Percentiles rank a stretch among this genome's conserved stretches.
Conservation (phyloP, 139 green algal genomes). For the Coccomyxa sp. region DNA sequence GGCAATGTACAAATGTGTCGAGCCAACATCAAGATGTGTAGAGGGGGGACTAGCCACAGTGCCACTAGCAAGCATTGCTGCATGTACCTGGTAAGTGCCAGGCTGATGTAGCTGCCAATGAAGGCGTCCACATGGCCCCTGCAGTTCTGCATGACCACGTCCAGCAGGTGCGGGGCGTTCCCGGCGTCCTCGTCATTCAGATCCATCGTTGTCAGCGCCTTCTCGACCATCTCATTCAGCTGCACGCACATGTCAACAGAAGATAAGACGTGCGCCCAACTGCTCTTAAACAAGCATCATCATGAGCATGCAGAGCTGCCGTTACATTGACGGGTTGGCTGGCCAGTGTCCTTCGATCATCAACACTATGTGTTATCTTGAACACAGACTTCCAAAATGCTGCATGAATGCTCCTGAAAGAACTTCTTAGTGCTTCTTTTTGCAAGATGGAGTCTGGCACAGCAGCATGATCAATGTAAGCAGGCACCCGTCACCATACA, state of each 20-base stretch:
- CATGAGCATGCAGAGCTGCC: not conserved
- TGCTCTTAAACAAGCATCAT: not conserved
- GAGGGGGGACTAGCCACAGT: too few relatives aligned
- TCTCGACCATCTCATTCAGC: constrained; percentile 37
- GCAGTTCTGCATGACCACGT: constrained; percentile 79
- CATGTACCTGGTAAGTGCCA: constrained; percentile 45
- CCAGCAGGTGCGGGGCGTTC: constrained; percentile 76
- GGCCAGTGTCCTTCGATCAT: not conserved
- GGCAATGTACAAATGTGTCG: too few relatives aligned
- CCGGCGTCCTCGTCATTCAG: constrained; percentile 63
- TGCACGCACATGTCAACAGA: constrained; percentile 5
- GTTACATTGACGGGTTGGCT: not conserved
- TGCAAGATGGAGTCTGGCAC: too few relatives aligned
- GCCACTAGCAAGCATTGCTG: too few relatives aligned
- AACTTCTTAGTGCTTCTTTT: too few relatives aligned
- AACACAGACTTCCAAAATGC: too few relatives aligned
- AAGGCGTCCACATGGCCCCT: constrained; percentile 73
- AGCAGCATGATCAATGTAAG: too few relatives aligned
- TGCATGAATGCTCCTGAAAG: too few relatives aligned
- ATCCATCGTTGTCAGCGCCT: constrained; percentile 35
- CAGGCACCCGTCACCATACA: too few relatives aligned
- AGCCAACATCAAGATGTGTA: too few relatives aligned
- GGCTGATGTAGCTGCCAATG: constrained; percentile 64
- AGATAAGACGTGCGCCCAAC: not conserved
- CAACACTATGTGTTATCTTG: too few relatives aligned